phyloP scores from a whole-genome alignment of 2,329 filamentous ascomycete species.

The Trichoderma semiorbis region DNA sequence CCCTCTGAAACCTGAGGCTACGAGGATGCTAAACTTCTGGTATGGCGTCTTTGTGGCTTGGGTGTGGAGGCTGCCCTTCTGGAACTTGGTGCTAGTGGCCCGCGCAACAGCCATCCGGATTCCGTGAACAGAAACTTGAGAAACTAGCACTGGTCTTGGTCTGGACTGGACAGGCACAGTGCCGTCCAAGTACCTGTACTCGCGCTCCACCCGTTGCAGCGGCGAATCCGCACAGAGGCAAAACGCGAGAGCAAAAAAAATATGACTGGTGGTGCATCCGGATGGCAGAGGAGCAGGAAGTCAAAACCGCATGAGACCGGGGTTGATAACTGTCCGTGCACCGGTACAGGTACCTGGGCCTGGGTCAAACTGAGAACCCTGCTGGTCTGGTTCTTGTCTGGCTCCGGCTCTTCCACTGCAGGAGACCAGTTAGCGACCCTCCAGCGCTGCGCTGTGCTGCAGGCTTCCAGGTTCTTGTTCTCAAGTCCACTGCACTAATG shows the following conservation, averaged over 20 bases:
- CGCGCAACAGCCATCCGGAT: slow-evolving; percentile 15
- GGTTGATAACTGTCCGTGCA: slow-evolving; percentile 6
- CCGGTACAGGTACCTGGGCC: background rate
- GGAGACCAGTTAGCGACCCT: slow-evolving; percentile 1
- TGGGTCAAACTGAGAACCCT: background rate
- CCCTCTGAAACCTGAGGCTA: slow-evolving; percentile 5
- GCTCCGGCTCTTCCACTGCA: slow-evolving; percentile 15
- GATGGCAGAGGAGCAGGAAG: background rate
- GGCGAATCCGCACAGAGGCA: slow-evolving; percentile 1
- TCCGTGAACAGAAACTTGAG: slow-evolving; percentile 6
- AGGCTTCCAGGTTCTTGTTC: background rate
- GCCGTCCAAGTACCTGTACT: background rate
- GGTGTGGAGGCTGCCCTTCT: slow-evolving; percentile 10
- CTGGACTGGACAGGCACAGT: slow-evolving; percentile 4
- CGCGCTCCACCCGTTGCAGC: background rate
- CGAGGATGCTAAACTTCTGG: slow-evolving; percentile 5
- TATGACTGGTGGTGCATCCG: background rate
- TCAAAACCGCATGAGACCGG: background rate
- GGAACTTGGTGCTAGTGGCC: slow-evolving; percentile 11
- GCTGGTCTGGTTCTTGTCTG: background rate
- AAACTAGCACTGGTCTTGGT: background rate
- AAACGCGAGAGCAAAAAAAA: background rate
- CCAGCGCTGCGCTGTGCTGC: background rate
- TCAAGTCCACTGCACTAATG: background rate
- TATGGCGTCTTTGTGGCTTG: slow-evolving; percentile 10